Evolutionary conservation across 2,329 filamentous ascomycete genomes (phyloP).

Genomic region (Colletotrichum ledebouriae): DNA sequence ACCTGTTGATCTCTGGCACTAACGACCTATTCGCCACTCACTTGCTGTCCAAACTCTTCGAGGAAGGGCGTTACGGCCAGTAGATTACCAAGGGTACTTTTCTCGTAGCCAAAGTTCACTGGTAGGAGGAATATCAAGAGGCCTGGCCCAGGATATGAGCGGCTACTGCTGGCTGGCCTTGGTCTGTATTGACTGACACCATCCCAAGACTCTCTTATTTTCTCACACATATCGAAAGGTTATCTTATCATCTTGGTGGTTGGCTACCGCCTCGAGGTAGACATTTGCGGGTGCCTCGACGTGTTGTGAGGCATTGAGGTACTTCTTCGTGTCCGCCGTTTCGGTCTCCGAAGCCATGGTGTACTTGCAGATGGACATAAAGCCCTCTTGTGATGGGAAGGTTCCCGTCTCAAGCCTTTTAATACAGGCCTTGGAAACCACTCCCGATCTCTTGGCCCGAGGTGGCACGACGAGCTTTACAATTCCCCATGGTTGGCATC

Average conservation of each 20-base stretch:
- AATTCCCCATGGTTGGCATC: slow-evolving; percentile 1
- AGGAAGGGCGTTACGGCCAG: slow-evolving; percentile 49
- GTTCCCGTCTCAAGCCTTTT: slow-evolving; percentile 2
- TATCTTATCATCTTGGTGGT: slow-evolving; percentile 18
- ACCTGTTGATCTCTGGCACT: slow-evolving; percentile 49
- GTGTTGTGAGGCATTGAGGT: background rate
- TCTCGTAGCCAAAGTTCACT: slow-evolving; percentile 47
- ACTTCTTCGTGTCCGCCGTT: background rate
- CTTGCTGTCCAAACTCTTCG: slow-evolving; percentile 45
- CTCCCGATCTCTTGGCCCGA: background rate
- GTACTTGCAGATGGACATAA: background rate
- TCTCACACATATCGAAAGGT: slow-evolving; percentile 25
- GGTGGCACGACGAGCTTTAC: slow-evolving; percentile 2
- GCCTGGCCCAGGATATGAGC: slow-evolving; percentile 2
- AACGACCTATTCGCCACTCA: slow-evolving; percentile 43
- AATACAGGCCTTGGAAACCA: background rate
- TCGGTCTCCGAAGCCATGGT: background rate
- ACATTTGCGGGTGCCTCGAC: slow-evolving; percentile 15
- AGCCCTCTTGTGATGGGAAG: background rate
- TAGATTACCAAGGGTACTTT: slow-evolving; percentile 48
- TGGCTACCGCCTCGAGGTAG: slow-evolving; percentile 15
- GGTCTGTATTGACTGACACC: slow-evolving; percentile 24
- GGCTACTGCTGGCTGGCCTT: too few relatives aligned
- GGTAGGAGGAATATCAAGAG: slow-evolving; percentile 36
- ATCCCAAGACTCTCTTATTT: slow-evolving; percentile 29